phyloP scores from a whole-genome alignment of 2,329 filamentous ascomycete genomes.

The Colletotrichum filicis region DNA sequence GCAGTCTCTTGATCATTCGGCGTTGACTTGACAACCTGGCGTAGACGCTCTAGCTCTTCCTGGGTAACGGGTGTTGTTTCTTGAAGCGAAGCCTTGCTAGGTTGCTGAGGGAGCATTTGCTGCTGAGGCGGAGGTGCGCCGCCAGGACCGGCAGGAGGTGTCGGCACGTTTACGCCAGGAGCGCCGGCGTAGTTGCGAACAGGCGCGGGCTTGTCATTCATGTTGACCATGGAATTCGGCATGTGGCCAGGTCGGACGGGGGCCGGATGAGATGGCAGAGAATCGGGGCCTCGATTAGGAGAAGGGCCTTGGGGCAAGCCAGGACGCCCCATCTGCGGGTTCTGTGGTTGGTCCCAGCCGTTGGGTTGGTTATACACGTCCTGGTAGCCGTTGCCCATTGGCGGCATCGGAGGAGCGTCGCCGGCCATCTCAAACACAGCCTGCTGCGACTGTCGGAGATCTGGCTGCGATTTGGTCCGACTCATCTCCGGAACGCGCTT shows the following conservation, averaged over 20 bases:
- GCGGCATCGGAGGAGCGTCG: slow-evolving; percentile 68
- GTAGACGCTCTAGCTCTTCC: slow-evolving; percentile 81
- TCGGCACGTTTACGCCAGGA: slow-evolving; percentile 60
- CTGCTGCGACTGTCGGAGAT: slow-evolving; percentile 71
- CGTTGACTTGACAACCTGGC: slow-evolving; percentile 75
- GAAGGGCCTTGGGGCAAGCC: slow-evolving; percentile 42
- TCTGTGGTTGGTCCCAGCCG: slow-evolving; percentile 32
- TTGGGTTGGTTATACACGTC: slow-evolving; percentile 31
- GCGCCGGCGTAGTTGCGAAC: slow-evolving; percentile 65
- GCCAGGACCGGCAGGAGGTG: slow-evolving; percentile 39
- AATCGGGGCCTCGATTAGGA: slow-evolving; percentile 53
- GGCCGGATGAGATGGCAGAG: slow-evolving; percentile 69
- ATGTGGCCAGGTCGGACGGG: slow-evolving; percentile 73
- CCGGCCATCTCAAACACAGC: slow-evolving; percentile 80
- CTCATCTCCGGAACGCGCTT: slow-evolving; percentile 65
- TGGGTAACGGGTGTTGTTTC: slow-evolving; percentile 72
- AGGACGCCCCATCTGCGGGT: slow-evolving; percentile 30
- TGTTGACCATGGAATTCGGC: slow-evolving; percentile 65
- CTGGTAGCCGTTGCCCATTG: slow-evolving; percentile 44
- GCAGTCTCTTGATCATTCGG: slow-evolving; percentile 78
- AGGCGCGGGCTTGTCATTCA: slow-evolving; percentile 68
- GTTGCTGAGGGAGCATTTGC: slow-evolving; percentile 43
- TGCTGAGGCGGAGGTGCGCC: slow-evolving; percentile 49
- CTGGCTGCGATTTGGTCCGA: slow-evolving; percentile 74
- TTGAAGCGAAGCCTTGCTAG: slow-evolving; percentile 23